A percentile compares a stretch with the other conserved stretches of the same genome.
phyloP scores from a whole-genome alignment of 2,329 filamentous ascomycete species.

The Didymosphaeria variabile region DNA sequence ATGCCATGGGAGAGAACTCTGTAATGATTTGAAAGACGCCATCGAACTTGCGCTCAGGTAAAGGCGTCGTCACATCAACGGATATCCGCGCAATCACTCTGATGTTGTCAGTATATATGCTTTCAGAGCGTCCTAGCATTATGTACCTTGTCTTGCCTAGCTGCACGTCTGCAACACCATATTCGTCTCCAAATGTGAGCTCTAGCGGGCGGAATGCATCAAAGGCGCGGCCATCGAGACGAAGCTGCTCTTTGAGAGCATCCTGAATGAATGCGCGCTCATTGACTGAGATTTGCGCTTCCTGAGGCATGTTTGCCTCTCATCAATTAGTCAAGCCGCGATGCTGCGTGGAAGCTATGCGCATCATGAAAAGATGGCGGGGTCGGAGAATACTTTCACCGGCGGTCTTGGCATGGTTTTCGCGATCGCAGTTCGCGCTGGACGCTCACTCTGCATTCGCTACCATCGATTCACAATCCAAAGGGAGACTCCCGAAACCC shows the following conservation, averaged over 20 bases:
- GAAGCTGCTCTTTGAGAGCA: constrained; percentile 80
- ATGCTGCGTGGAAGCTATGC: constrained; percentile 18
- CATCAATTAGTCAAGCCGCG: constrained; percentile 12
- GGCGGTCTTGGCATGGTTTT: constrained; percentile 29
- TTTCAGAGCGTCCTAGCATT: background rate
- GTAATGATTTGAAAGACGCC: constrained; percentile 92
- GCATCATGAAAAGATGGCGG: constrained; percentile 37
- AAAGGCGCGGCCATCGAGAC: constrained; percentile 82
- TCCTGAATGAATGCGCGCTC: constrained; percentile 87
- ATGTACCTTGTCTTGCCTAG: constrained; percentile 87
- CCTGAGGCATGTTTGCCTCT: constrained; percentile 77
- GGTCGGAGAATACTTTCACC: constrained; percentile 29
- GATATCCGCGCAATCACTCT: constrained; percentile 87
- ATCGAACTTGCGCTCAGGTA: constrained; percentile 89
- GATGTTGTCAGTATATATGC: constrained; percentile 26
- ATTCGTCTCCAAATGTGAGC: constrained; percentile 87
- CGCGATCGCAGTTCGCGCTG: constrained; percentile 3
- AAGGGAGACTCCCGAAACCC: constrained; percentile 44
- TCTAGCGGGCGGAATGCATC: constrained; percentile 82
- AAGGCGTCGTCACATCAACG: constrained; percentile 86
- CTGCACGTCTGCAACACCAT: constrained; percentile 86
- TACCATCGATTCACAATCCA: constrained; percentile 19
- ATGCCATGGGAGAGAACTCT: constrained; percentile 91
- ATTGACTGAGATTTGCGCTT: constrained; percentile 88
- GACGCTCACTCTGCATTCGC: constrained; percentile 21